Percentiles rank a stretch among this genome's conserved stretches.
phyloP scores from a whole-genome alignment of 805 yeast species.

The Sugiyamaella qingdaonensis region DNA sequence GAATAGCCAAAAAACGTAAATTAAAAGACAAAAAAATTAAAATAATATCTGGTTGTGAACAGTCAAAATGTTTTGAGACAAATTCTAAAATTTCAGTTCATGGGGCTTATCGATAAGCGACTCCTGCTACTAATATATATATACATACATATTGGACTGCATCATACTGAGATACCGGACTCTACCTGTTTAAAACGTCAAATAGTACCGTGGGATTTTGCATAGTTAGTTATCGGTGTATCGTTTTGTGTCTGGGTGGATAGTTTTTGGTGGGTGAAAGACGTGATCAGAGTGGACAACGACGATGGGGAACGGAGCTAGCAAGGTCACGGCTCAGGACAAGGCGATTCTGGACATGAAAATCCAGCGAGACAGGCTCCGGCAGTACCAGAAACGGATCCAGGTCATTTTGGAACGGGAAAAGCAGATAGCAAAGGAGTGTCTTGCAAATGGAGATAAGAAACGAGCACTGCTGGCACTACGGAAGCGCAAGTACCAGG shows the following conservation, averaged over 20 bases:
- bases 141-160: too few relatives aligned
- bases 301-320: conserved; percentile 35
- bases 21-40: neutral
- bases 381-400: conserved; percentile 64
- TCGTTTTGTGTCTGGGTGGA: too few relatives aligned
- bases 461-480: conserved; percentile 64
- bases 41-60: neutral
- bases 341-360: conserved; percentile 82
- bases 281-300: too few relatives aligned
- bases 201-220: too few relatives aligned
- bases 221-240: too few relatives aligned
- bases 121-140: too few relatives aligned
- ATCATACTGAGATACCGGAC: too few relatives aligned
- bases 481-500: conserved; percentile 77
- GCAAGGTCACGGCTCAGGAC: conserved; percentile 75
- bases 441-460: conserved; percentile 50
- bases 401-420: conserved; percentile 58
- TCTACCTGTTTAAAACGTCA: too few relatives aligned
- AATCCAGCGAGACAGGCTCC: conserved; percentile 79
- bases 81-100: neutral
- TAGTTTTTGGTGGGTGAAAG: neutral
- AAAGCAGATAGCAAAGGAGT: conserved; percentile 52
- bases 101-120: conserved; percentile 3
- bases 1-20: neutral
- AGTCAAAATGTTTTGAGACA: neutral